These are phyloP conservation scores for Monosporascus sp. DNA, from an alignment of 2,329 filamentous ascomycete genomes.

Conservation along the genomic window DNA sequence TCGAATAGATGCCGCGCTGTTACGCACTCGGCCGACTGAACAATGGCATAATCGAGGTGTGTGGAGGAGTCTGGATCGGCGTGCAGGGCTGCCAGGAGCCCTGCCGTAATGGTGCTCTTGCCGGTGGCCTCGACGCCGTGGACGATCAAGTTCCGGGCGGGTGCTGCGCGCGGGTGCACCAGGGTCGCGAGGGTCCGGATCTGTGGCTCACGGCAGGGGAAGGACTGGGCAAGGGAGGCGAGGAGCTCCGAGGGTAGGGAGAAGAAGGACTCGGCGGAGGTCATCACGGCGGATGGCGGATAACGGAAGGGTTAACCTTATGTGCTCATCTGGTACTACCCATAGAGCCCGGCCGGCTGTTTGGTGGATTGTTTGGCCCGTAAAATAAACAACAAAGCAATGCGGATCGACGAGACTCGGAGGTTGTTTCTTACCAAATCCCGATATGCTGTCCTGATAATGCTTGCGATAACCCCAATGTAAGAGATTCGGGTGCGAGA, in stretches of 20 bases:
- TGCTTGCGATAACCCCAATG: no score
- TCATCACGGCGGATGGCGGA: background rate
- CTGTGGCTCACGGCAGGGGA: slow-evolving; percentile 54
- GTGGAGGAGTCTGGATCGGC: slow-evolving; percentile 35
- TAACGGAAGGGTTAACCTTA: background rate
- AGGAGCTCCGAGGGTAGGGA: slow-evolving; percentile 47
- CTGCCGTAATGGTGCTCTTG: slow-evolving; percentile 66
- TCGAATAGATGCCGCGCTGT: slow-evolving; percentile 74
- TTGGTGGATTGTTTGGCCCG: no score
- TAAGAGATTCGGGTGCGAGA: no score
- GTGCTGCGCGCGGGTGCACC: slow-evolving; percentile 59
- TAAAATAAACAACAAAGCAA: no score
- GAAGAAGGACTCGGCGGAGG: slow-evolving; percentile 37
- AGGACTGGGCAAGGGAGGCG: slow-evolving; percentile 38
- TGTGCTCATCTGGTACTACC: background rate
- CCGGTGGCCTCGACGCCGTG: slow-evolving; percentile 85
- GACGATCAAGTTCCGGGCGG: slow-evolving; percentile 68
- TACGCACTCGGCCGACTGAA: slow-evolving; percentile 71
- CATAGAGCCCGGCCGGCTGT: slow-evolving; percentile 13
- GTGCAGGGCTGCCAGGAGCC: slow-evolving; percentile 50
- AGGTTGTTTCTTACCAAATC: no score
- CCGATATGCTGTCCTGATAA: no score
- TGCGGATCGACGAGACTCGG: no score
- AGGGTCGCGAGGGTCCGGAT: slow-evolving; percentile 54
- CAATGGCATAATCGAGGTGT: slow-evolving; percentile 51